Evolutionary conservation across 208 protist species (phyloP).

Genomic region (Borovskyia barvae): DNA sequence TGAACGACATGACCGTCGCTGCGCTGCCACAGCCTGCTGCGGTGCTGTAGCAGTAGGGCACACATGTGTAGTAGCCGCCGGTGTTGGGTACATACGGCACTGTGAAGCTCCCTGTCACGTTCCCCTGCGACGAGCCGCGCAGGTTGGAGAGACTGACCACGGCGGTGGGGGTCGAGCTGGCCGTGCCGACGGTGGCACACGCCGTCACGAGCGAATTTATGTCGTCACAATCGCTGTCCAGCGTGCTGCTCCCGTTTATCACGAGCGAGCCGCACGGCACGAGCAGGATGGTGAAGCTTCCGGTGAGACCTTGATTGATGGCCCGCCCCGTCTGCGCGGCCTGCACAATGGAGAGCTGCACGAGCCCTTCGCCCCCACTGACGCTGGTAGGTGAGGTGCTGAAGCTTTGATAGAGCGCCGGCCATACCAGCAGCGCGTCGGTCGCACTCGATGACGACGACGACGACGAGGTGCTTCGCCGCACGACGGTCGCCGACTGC

Average conservation of each 20-base stretch:
- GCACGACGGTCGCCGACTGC: slow-evolving; percentile 37
- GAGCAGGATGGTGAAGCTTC: slow-evolving; percentile 63
- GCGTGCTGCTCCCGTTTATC: slow-evolving; percentile 8
- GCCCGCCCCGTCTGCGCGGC: slow-evolving; percentile 28
- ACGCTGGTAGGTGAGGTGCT: slow-evolving; percentile 32
- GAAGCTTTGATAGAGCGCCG: slow-evolving; percentile 63
- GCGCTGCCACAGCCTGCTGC: slow-evolving; percentile 28
- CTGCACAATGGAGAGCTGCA: slow-evolving; percentile 50
- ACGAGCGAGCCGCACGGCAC: slow-evolving; percentile 37
- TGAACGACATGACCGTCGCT: slow-evolving; percentile 53
- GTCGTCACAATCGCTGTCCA: slow-evolving; percentile 32
- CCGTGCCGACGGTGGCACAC: slow-evolving; percentile 33
- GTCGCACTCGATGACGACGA: slow-evolving; percentile 1
- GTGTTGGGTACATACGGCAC: slow-evolving; percentile 53
- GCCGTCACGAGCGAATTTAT: slow-evolving; percentile 37
- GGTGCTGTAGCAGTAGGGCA: slow-evolving; percentile 73
- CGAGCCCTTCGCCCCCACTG: slow-evolving; percentile 52
- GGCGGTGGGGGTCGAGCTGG: slow-evolving; percentile 1
- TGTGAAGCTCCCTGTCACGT: slow-evolving; percentile 48
- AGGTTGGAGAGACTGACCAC: slow-evolving; percentile 30
- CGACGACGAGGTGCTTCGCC: slow-evolving; percentile 10
- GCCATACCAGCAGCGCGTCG: slow-evolving; percentile 54
- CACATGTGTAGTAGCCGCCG: slow-evolving; percentile 70
- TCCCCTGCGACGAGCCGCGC: slow-evolving; percentile 22
- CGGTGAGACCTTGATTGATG: slow-evolving; percentile 55